These are phyloP conservation scores for Penicillium freii DNA, from an alignment of 2,329 filamentous ascomycete species.

Conservation along the genomic window DNA sequence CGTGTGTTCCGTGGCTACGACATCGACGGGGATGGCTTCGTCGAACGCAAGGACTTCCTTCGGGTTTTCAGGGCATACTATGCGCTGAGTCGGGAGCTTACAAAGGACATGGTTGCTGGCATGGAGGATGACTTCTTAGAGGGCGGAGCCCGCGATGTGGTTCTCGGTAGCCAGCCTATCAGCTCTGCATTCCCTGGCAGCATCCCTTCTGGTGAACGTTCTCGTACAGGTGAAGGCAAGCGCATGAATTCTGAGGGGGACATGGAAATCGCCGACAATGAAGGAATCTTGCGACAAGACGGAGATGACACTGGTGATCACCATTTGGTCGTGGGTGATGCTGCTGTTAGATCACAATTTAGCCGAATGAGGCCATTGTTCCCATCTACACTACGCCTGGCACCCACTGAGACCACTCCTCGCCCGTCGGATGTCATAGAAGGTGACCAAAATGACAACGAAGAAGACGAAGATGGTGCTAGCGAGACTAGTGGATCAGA, in stretches of 20 bases:
- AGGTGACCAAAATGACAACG: slow-evolving; percentile 15
- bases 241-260: slow-evolving; percentile 62
- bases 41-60: slow-evolving; percentile 82
- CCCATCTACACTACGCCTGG: slow-evolving; percentile 30
- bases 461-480: slow-evolving; percentile 24
- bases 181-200: slow-evolving; percentile 74
- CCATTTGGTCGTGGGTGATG: slow-evolving; percentile 58
- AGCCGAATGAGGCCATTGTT: slow-evolving; percentile 35
- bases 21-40: slow-evolving; percentile 80
- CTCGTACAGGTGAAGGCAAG: slow-evolving; percentile 66
- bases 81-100: slow-evolving; percentile 83
- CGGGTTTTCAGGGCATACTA: slow-evolving; percentile 93
- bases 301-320: slow-evolving; percentile 60
- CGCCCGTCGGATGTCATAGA: slow-evolving; percentile 8
- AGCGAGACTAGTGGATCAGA: slow-evolving; percentile 22
- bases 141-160: slow-evolving; percentile 71
- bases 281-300: slow-evolving; percentile 60
- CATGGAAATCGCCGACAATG: slow-evolving; percentile 61
- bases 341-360: slow-evolving; percentile 40
- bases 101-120: slow-evolving; percentile 75
- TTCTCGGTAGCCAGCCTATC: slow-evolving; percentile 71
- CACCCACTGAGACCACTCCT: slow-evolving; percentile 13
- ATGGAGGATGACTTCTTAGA: slow-evolving; percentile 76
- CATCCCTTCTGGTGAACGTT: slow-evolving; percentile 62
- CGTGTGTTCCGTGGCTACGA: slow-evolving; percentile 88